Percentiles rank a stretch among this genome's conserved stretches.
Evolutionary conservation across 129 eudicot genomes (phyloP).

Genomic region (Pulicaria dysenterica): DNA sequence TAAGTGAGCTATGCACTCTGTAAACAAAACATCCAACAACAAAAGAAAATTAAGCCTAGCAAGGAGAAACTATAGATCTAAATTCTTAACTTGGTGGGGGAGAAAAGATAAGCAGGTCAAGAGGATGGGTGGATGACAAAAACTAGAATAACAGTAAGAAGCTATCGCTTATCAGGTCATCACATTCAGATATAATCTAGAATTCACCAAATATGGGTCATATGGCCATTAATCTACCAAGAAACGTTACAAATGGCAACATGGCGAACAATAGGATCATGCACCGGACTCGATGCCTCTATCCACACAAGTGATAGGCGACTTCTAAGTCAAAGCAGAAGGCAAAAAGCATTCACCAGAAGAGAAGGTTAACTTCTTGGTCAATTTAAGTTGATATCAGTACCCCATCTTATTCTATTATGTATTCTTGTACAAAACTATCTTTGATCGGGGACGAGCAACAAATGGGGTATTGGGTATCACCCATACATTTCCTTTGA

Average conservation of each 20-base stretch:
- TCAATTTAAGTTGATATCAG: not conserved
- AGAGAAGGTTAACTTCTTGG: slow-evolving; percentile 18
- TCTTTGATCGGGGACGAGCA: slow-evolving; percentile 5
- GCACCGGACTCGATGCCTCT: too few relatives aligned
- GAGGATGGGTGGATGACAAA: not conserved
- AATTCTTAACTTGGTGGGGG: not conserved
- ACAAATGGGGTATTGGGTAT: not conserved
- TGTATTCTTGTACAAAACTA: slow-evolving; percentile 9
- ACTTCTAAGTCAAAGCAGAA: slow-evolving; percentile 2
- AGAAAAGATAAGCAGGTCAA: not conserved
- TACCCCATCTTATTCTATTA: not conserved
- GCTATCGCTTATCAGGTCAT: not conserved
- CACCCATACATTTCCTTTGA: not conserved
- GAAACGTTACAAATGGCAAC: slow-evolving; percentile 2
- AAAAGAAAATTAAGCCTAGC: slow-evolving; percentile 1
- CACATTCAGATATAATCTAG: not conserved
- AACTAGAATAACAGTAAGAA: slow-evolving; percentile 1
- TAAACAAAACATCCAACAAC: slow-evolving; percentile 22
- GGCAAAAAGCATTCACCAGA: slow-evolving; percentile 17
- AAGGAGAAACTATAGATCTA: not conserved
- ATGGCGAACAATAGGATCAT: not conserved
- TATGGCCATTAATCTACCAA: not conserved
- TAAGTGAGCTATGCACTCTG: slow-evolving; percentile 70
- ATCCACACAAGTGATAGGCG: too few relatives aligned
- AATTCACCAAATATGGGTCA: not conserved